These are phyloP conservation scores for Hevea brasiliensis DNA, from an alignment of 345 rosid species.

Conservation along the genomic window DNA sequence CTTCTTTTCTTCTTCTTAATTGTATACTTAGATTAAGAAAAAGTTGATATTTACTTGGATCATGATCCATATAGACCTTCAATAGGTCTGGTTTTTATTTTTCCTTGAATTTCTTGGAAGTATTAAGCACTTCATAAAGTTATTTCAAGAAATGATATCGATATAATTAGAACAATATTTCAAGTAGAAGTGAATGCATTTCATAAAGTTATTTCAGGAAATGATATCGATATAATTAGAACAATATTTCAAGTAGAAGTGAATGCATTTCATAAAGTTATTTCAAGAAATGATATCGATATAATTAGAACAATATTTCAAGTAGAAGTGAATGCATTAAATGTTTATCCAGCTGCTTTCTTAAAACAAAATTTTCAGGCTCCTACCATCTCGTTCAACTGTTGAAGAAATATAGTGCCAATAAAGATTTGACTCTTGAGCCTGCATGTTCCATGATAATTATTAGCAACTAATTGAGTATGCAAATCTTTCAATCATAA, in stretches of 20 bases:
- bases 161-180: background rate
- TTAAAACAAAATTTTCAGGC: slow-evolving; percentile 13
- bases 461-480: slow-evolving; percentile 16
- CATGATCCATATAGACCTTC: background rate
- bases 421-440: slow-evolving; percentile 70
- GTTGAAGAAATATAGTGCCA: slow-evolving; percentile 82
- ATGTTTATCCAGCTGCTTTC: background rate
- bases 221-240: no score
- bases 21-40: background rate
- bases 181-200: background rate
- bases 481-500: background rate
- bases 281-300: background rate
- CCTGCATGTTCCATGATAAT: slow-evolving; percentile 45
- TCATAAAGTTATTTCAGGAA: no score
- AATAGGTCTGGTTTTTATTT: background rate
- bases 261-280: no score
- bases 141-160: background rate
- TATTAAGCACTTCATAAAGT: background rate
- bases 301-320: background rate
- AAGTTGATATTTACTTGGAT: background rate
- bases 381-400: slow-evolving; percentile 85
- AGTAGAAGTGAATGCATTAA: background rate
- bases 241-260: no score
- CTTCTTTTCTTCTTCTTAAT: background rate
- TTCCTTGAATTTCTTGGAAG: background rate